These are phyloP conservation scores for Brassica balearica DNA, from an alignment of 441 rosid species.

Conservation along the genomic window DNA sequence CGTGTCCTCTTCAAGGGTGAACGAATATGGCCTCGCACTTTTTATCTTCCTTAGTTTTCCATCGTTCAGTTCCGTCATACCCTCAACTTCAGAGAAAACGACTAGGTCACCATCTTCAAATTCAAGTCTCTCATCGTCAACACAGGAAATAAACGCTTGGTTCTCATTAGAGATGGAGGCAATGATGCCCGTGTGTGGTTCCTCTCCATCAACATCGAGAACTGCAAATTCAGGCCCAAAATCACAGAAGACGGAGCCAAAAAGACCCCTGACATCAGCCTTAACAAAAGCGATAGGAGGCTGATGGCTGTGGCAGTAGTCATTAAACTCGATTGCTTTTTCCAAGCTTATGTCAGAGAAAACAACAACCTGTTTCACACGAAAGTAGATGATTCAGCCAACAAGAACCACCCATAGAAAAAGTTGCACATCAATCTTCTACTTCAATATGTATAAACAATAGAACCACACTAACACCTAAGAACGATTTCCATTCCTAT, in stretches of 20 bases:
- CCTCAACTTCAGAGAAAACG: constrained; percentile 86
- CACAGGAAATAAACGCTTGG: constrained; percentile 78
- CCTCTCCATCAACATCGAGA: constrained; percentile 89
- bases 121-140: constrained; percentile 94
- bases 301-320: constrained; percentile 75
- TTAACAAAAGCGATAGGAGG: constrained; percentile 84
- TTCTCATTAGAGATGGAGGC: constrained; percentile 89
- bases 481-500: neutral
- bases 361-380: constrained; percentile 76
- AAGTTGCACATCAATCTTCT: constrained; percentile 2
- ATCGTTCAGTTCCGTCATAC: constrained; percentile 87
- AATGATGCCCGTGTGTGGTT: constrained; percentile 88
- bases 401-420: constrained; percentile 9
- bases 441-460: neutral
- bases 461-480: neutral
- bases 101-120: constrained; percentile 92
- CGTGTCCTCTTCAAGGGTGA: constrained; percentile 82
- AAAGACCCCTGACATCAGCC: constrained; percentile 88
- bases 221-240: constrained; percentile 89
- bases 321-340: constrained; percentile 75
- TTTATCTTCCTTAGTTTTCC: constrained; percentile 87
- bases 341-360: constrained; percentile 73
- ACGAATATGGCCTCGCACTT: constrained; percentile 82
- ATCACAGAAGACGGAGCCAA: constrained; percentile 91
- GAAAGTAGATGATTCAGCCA: constrained; percentile 28